Evolutionary conservation across 2,329 filamentous ascomycete genomes (phyloP).

Genomic region (Pseudophaeomoniella oleicola): DNA sequence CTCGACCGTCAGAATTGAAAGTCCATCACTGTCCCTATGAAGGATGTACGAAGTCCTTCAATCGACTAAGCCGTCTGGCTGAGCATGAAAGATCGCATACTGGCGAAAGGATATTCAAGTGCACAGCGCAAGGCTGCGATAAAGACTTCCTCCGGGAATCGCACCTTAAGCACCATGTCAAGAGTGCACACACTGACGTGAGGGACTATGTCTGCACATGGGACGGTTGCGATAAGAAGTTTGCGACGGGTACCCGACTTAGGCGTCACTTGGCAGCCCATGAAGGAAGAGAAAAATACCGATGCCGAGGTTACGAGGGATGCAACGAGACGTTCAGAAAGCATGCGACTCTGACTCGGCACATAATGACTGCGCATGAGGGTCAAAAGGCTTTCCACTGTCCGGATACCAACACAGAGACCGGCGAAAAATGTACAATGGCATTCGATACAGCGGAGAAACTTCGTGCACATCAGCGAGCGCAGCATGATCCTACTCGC

Average conservation of each 20-base stretch:
- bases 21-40: constrained; percentile 61
- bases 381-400: constrained; percentile 59
- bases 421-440: constrained; percentile 43
- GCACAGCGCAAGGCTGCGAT: constrained; percentile 53
- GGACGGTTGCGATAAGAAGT: constrained; percentile 61
- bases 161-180: constrained; percentile 73
- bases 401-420: constrained; percentile 37
- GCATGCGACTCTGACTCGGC: constrained; percentile 69
- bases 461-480: constrained; percentile 55
- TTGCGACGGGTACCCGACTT: constrained; percentile 65
- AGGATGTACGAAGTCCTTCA: constrained; percentile 70
- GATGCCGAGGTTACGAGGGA: constrained; percentile 53
- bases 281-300: constrained; percentile 59
- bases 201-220: constrained; percentile 58
- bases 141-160: constrained; percentile 80
- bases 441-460: constrained; percentile 61
- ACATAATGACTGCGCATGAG: constrained; percentile 64
- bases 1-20: constrained; percentile 57
- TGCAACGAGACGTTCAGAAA: constrained; percentile 76
- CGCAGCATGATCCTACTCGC: constrained; percentile 53
- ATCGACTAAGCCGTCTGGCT: constrained; percentile 65
- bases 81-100: constrained; percentile 75
- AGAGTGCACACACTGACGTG: constrained; percentile 61
- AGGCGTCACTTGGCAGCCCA: constrained; percentile 67
- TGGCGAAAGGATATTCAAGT: constrained; percentile 68